These are phyloP conservation scores for Chlamydomonas sphaeroides DNA, from an alignment of 139 green algal species.

Conservation along the genomic window DNA sequence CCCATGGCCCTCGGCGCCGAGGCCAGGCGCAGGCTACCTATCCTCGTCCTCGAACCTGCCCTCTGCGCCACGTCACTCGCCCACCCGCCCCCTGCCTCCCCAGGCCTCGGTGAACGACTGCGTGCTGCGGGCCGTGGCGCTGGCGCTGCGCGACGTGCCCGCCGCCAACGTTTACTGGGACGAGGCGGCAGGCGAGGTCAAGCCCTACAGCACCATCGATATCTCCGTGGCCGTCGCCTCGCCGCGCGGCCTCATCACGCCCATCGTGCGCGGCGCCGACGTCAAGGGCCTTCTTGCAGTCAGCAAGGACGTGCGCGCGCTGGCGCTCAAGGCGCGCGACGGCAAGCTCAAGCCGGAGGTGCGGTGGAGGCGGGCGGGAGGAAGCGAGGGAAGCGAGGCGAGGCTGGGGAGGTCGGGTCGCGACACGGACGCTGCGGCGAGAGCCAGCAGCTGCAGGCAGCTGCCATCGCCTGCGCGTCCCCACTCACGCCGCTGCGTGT, in stretches of 20 bases:
- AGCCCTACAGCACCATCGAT: slow-evolving; percentile 69
- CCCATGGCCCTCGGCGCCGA: no score
- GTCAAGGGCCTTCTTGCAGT: neutral
- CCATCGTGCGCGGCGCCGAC: slow-evolving; percentile 73
- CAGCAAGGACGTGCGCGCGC: slow-evolving; percentile 50
- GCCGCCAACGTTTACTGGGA: slow-evolving; percentile 66
- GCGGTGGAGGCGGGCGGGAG: no score
- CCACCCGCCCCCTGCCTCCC: no score
- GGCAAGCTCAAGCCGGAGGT: slow-evolving; percentile 92
- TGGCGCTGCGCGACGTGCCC: slow-evolving; percentile 87
- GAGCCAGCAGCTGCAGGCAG: no score
- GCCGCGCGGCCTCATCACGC: slow-evolving; percentile 90
- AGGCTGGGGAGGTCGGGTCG: neutral
- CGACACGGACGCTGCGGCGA: no score
- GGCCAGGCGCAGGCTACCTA: no score
- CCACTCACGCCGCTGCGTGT: no score
- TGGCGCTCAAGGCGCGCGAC: slow-evolving; percentile 79
- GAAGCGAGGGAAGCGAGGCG: no score
- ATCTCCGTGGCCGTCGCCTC: slow-evolving; percentile 91
- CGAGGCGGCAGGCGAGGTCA: slow-evolving; percentile 46
- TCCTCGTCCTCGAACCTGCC: no score
- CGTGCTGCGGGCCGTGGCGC: slow-evolving; percentile 86
- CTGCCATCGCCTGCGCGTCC: no score
- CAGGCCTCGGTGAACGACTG: slow-evolving; percentile 95
- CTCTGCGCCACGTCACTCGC: neutral